Conservation (phyloP, 495 filamentous ascomycete genomes). For the Talaromyces wortmannii region DNA sequence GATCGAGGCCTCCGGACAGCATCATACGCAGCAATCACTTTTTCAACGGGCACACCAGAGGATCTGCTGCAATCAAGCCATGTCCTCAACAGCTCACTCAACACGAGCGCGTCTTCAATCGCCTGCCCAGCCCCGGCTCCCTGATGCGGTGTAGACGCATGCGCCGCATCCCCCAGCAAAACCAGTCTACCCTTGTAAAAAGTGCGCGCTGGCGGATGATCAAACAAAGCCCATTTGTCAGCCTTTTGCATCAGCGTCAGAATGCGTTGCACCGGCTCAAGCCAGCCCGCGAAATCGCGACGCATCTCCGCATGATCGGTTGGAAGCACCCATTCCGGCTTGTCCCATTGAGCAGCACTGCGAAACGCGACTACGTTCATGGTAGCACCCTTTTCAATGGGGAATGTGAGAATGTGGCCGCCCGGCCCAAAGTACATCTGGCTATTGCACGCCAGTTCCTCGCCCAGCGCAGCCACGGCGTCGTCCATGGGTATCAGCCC, state of each 20-base stretch:
- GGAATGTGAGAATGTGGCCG: background rate
- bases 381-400: no score
- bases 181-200: constrained; percentile 16
- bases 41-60: no score
- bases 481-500: background rate
- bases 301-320: no score
- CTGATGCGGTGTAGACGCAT: constrained; percentile 33
- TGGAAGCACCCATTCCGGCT: no score
- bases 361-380: no score
- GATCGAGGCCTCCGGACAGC: background rate
- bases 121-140: constrained; percentile 33
- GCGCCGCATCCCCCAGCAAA: constrained; percentile 28
- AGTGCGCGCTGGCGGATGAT: constrained; percentile 22
- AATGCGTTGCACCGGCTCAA: constrained; percentile 4
- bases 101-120: constrained; percentile 31
- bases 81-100: constrained; percentile 7
- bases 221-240: constrained; percentile 31
- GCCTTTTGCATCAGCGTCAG: constrained; percentile 17
- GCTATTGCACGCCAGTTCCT: background rate
- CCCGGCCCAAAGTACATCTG: constrained; percentile 3
- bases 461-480: no score
- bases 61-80: no score
- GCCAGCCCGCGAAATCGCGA: no score
- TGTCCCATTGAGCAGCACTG: no score
- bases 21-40: background rate